Base-by-base conservation (phyloP, 805 yeast species). In the Metahyphopichia silvanorum region DNA sequence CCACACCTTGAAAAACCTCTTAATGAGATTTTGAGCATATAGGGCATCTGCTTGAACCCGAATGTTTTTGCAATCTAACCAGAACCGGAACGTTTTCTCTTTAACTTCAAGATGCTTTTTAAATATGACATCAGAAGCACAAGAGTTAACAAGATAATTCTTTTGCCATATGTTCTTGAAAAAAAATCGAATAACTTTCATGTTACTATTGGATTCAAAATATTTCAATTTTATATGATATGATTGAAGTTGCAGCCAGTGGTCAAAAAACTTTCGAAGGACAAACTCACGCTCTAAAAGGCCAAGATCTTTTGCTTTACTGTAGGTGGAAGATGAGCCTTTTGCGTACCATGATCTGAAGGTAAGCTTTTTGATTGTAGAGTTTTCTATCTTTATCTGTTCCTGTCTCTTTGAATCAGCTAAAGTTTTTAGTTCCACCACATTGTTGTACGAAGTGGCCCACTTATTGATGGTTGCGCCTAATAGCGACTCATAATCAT, bases 141-240 rank as follows among this genome's bases (percentile, higher is more conserved):
- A 24, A 5, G 16, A 18, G 11, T 29, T 21, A 16, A 39, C 30
- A 4, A 27, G 35, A 10, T 26, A 23, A 24, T 42, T 46, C 32
- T 37, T 40, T 3, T 23, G 18, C 57, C 55, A 51, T 21, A 33
- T 33, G 10, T 35, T 34, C 8, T 27, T 32, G 12, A 52, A 39
- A 6, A 41, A 21, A 15, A 38, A 36, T 9, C 16, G 18, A 6
- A 38, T 17, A 4, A 53, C 25, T 4, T 16, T 14, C 6, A 7
- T 13, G 22, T 44, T 29, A 14, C 33, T 39, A n/a, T 18, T 25
- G 8, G 7, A 10, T 23, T 27, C 32, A 4, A 37, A 37, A 22
- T 35, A 17, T 4, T 33, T 25, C 3, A 30, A 15, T 11, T 17
- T 22, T 10, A 4, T 16, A 11, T 32, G 27, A 12, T 43, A 25